phyloP scores from a whole-genome alignment of 192 early-diverging fungal species.

The Allomyces macrogynus region DNA sequence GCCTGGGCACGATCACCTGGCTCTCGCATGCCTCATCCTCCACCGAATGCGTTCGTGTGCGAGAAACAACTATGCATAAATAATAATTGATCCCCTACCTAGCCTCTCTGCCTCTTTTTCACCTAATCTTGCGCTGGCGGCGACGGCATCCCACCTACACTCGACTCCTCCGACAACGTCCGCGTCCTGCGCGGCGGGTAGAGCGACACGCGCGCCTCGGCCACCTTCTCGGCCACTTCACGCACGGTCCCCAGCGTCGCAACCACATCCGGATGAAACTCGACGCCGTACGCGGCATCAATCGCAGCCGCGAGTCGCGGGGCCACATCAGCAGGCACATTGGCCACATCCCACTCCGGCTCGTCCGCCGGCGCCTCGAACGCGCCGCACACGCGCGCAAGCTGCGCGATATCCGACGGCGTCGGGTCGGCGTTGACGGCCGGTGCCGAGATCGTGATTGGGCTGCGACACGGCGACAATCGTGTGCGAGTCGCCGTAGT shows the following conservation, averaged over 20 bases:
- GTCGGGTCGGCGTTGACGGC: background rate
- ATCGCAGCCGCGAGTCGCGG: background rate
- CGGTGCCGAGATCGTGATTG: constrained; percentile 54
- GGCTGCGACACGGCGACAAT: constrained; percentile 51
- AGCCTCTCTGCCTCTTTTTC: too few relatives aligned
- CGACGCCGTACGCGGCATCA: background rate
- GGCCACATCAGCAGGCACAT: background rate
- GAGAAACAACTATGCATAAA: too few relatives aligned
- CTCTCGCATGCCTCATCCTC: too few relatives aligned
- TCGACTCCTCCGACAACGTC: too few relatives aligned
- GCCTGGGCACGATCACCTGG: too few relatives aligned
- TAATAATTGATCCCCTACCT: too few relatives aligned
- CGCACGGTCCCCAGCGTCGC: background rate
- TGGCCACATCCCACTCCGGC: too few relatives aligned
- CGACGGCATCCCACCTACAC: too few relatives aligned
- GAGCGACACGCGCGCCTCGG: background rate
- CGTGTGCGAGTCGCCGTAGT: constrained; percentile 66
- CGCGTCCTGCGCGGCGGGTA: too few relatives aligned
- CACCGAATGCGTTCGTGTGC: too few relatives aligned
- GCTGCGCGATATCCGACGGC: background rate
- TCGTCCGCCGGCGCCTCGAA: too few relatives aligned
- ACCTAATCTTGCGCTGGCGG: too few relatives aligned
- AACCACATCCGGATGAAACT: background rate
- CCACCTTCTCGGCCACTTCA: background rate
- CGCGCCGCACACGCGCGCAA: background rate